A percentile compares a stretch with the other conserved stretches of the same genome.
Evolutionary conservation across 2,329 filamentous ascomycete species (phyloP).

Genomic region (Xylariaceae sp.): DNA sequence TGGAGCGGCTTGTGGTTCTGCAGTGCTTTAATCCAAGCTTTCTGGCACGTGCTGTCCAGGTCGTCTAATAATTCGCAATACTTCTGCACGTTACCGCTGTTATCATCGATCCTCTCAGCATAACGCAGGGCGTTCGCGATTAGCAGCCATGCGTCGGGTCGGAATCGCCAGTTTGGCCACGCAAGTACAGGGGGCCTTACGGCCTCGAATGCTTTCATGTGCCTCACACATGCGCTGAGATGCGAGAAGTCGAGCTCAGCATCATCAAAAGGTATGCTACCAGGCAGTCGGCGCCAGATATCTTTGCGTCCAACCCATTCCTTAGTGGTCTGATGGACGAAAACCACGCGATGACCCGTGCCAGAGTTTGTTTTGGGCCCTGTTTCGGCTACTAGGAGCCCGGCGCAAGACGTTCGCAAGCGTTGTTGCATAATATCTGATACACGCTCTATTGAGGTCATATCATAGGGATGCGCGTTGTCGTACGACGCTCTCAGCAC

Average conservation of each 20-base stretch:
- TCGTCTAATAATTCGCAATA: slow-evolving; percentile 37
- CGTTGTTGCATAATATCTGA: slow-evolving; percentile 33
- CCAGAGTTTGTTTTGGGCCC: slow-evolving; percentile 21
- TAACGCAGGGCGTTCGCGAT: slow-evolving; percentile 37
- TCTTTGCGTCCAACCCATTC: slow-evolving; percentile 37
- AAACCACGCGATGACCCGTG: slow-evolving; percentile 34
- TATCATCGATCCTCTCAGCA: slow-evolving; percentile 33
- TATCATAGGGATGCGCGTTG: slow-evolving; percentile 23
- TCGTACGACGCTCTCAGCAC: slow-evolving; percentile 31
- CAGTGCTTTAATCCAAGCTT: slow-evolving; percentile 32
- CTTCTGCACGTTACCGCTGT: slow-evolving; percentile 24
- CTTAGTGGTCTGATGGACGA: slow-evolving; percentile 38
- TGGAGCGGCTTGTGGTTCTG: slow-evolving; percentile 35
- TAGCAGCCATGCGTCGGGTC: slow-evolving; percentile 37
- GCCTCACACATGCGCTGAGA: slow-evolving; percentile 36
- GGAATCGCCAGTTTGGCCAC: slow-evolving; percentile 37
- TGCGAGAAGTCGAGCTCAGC: slow-evolving; percentile 34
- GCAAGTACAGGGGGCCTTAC: slow-evolving; percentile 33
- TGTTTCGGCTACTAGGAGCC: slow-evolving; percentile 34
- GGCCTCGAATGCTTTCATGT: slow-evolving; percentile 33
- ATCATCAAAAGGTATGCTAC: slow-evolving; percentile 21
- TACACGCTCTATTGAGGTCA: slow-evolving; percentile 25
- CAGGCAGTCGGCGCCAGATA: slow-evolving; percentile 34
- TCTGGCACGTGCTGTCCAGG: slow-evolving; percentile 34
- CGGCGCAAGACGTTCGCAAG: slow-evolving; percentile 30